phyloP scores from a whole-genome alignment of 2,329 filamentous ascomycete genomes.

The Colletotrichum sp. region DNA sequence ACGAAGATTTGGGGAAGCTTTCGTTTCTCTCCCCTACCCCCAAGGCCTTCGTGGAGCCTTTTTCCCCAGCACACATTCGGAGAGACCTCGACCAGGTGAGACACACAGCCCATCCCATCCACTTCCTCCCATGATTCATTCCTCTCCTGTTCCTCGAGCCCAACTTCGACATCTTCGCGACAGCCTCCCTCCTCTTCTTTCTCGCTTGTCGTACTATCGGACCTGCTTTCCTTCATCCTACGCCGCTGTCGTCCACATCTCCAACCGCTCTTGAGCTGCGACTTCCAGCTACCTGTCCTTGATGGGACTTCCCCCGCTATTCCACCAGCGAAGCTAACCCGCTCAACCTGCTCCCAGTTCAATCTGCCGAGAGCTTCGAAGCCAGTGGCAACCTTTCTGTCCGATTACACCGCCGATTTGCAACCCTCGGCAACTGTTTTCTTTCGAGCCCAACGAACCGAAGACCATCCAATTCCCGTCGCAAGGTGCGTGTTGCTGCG shows the following conservation, averaged over 20 bases:
- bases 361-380: background rate
- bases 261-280: background rate
- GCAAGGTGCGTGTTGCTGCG: constrained; percentile 9
- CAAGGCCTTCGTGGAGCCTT: constrained; percentile 1
- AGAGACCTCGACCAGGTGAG: constrained; percentile 16
- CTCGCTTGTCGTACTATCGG: background rate
- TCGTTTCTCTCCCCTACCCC: constrained; percentile 14
- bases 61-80: background rate
- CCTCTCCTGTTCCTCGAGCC: constrained; percentile 5
- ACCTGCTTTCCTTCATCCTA: background rate
- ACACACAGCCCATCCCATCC: constrained; percentile 15
- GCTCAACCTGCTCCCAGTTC: background rate
- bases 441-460: background rate
- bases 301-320: constrained; percentile 5
- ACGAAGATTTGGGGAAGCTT: constrained; percentile 14
- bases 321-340: constrained; percentile 15
- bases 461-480: constrained; percentile 16
- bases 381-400: background rate
- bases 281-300: constrained; percentile 17
- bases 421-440: constrained; percentile 3
- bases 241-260: background rate
- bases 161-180: background rate
- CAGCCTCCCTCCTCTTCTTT: background rate
- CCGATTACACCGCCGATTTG: background rate
- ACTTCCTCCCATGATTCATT: background rate